These are phyloP conservation scores for Musa balbisiana DNA, from an alignment of 202 grass and related monocot genomes.

Conservation along the genomic window DNA sequence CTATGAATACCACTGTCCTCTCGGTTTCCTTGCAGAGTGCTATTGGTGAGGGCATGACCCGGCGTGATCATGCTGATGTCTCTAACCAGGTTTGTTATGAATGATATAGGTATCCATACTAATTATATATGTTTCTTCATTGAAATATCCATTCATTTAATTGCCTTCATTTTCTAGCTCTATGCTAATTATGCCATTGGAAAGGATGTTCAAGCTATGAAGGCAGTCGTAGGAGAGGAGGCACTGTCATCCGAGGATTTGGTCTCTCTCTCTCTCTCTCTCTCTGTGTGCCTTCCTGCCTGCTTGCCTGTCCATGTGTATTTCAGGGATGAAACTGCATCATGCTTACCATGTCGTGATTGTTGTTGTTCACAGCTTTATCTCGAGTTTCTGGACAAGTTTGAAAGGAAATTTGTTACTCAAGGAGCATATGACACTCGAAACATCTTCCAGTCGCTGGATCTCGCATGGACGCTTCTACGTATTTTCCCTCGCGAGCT, in stretches of 20 bases:
- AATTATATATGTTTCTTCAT: background rate
- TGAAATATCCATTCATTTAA: conserved; percentile 10
- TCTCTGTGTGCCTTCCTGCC: background rate
- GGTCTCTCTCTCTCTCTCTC: conserved; percentile 23
- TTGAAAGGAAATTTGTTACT: conserved; percentile 86
- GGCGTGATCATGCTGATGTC: conserved; percentile 84
- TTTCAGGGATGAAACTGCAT: no score
- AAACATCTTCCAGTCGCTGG: conserved; percentile 93
- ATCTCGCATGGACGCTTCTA: conserved; percentile 85
- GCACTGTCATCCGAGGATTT: conserved; percentile 93
- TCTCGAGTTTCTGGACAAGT: conserved; percentile 92
- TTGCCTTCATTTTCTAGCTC: conserved; percentile 37
- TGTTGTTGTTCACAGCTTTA: conserved; percentile 42
- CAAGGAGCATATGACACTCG: conserved; percentile 82
- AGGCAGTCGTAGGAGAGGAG: conserved; percentile 92
- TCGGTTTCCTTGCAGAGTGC: conserved; percentile 57
- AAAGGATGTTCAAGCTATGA: conserved; percentile 98
- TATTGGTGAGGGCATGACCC: conserved; percentile 99
- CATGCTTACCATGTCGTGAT: no score
- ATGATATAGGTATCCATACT: conserved; percentile 1
- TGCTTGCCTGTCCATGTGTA: no score
- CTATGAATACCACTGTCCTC: background rate
- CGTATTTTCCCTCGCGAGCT: conserved; percentile 94
- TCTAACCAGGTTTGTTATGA: conserved; percentile 63
- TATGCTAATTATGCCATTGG: conserved; percentile 99